phyloP scores from a whole-genome alignment of 768 basidiomycete species.

The Boletus subcaerulescens region DNA sequence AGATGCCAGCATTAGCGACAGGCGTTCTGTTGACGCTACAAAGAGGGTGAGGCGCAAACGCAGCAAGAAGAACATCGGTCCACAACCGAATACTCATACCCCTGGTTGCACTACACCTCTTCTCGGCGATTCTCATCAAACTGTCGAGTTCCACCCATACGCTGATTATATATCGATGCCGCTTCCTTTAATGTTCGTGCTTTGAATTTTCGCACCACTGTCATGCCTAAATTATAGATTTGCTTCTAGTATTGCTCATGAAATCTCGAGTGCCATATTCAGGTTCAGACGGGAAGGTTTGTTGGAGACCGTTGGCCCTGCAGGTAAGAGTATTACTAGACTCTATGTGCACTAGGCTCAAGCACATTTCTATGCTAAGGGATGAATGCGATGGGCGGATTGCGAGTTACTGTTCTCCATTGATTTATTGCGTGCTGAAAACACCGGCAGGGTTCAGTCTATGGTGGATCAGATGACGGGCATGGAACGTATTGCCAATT shows the following conservation, averaged over 20 bases:
- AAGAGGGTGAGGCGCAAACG: constrained; percentile 71
- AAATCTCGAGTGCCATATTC: constrained; percentile 68
- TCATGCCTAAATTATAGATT: neutral
- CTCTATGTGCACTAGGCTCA: neutral
- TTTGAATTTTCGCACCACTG: neutral
- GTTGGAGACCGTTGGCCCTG: constrained; percentile 87
- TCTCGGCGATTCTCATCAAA: constrained; percentile 50
- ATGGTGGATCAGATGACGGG: constrained; percentile 83
- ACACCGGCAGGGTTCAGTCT: constrained; percentile 57
- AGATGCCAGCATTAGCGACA: constrained; percentile 23
- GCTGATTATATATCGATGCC: constrained; percentile 66
- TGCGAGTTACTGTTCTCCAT: constrained; percentile 40
- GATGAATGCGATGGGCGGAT: constrained; percentile 68
- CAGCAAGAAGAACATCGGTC: constrained; percentile 52
- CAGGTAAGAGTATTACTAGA: constrained; percentile 45
- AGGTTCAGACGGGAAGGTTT: constrained; percentile 76
- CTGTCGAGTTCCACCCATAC: constrained; percentile 58
- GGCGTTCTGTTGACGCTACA: constrained; percentile 45
- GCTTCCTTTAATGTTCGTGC: constrained; percentile 70
- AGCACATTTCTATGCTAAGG: constrained; percentile 39
- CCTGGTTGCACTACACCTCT: constrained; percentile 57
- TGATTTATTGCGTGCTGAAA: constrained; percentile 4
- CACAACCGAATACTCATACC: constrained; percentile 1
- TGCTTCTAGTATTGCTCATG: constrained; percentile 68
- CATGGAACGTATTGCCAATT: constrained; percentile 92